These are phyloP conservation scores for Nitzschia inconspicua DNA, from an alignment of 108 stramenopile species.

Conservation along the genomic window DNA sequence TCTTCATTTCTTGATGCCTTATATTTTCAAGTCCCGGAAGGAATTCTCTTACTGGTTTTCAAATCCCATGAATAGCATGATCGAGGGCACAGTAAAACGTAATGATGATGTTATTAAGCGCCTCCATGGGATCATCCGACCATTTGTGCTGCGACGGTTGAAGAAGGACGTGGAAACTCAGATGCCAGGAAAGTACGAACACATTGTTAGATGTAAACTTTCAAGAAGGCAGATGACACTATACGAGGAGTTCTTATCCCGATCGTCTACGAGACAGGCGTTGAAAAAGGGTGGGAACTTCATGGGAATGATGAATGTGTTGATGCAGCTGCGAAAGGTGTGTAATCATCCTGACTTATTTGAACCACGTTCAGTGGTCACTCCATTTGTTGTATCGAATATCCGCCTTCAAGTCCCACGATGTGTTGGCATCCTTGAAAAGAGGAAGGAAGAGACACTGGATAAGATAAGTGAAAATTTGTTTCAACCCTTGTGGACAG, in stretches of 20 bases:
- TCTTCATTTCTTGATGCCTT: conserved; percentile 87
- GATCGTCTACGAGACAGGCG: conserved; percentile 89
- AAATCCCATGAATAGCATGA: conserved; percentile 92
- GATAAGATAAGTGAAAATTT: conserved; percentile 42
- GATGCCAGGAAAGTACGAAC: conserved; percentile 96
- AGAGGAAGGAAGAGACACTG: conserved; percentile 22
- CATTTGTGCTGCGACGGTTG: conserved; percentile 93
- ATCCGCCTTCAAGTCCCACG: conserved; percentile 34
- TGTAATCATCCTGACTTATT: conserved; percentile 99
- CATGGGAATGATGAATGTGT: conserved; percentile 99
- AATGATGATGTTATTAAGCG: conserved; percentile 85
- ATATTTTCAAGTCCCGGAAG: conserved; percentile 83
- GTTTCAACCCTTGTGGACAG: conserved; percentile 56
- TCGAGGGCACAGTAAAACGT: conserved; percentile 77
- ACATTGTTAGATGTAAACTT: conserved; percentile 90
- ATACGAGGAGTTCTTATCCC: conserved; percentile 98
- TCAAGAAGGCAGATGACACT: conserved; percentile 93
- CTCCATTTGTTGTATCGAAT: conserved; percentile 84
- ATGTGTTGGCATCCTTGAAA: conserved; percentile 9
- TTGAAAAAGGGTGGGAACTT: conserved; percentile 85
- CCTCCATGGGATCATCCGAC: conserved; percentile 95
- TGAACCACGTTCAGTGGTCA: conserved; percentile 90
- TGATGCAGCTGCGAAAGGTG: conserved; percentile 98
- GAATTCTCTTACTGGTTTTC: conserved; percentile 99
- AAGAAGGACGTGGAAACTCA: conserved; percentile 98